phyloP scores from a whole-genome alignment of 148 eudicot species.

The Fagopyrum esculentum region DNA sequence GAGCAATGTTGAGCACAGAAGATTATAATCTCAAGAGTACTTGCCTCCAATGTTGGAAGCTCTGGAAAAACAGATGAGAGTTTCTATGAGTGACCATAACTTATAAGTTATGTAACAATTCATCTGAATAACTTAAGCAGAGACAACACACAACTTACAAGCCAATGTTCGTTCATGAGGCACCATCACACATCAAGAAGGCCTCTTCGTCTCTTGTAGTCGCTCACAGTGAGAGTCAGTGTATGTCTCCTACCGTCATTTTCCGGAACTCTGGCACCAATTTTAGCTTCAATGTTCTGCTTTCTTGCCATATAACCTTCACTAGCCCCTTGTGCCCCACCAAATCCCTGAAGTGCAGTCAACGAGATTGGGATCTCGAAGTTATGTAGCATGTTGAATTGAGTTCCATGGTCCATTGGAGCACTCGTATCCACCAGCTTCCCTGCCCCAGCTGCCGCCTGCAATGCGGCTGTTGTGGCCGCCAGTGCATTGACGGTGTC shows the following conservation, averaged over 20 bases:
- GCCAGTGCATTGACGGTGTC: conserved; percentile 18
- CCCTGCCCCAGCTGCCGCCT: conserved; percentile 92
- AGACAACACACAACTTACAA: too few relatives aligned
- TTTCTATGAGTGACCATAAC: too few relatives aligned
- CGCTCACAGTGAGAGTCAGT: conserved; percentile 75
- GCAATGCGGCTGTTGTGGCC: conserved; percentile 76
- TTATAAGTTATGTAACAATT: too few relatives aligned
- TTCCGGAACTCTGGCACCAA: conserved; percentile 72
- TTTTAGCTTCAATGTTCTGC: conserved; percentile 68
- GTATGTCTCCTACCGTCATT: conserved; percentile 93
- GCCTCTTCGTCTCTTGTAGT: conserved; percentile 90
- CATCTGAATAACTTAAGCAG: too few relatives aligned
- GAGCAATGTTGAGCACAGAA: too few relatives aligned
- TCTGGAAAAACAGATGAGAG: too few relatives aligned
- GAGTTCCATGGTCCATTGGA: conserved; percentile 89
- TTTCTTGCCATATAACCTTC: conserved; percentile 88
- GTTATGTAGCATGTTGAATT: conserved; percentile 53
- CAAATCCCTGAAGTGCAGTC: conserved; percentile 55
- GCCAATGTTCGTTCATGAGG: too few relatives aligned
- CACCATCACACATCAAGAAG: conserved; percentile 38
- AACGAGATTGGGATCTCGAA: conserved; percentile 86
- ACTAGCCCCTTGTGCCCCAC: conserved; percentile 72
- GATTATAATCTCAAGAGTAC: too few relatives aligned
- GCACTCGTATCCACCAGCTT: conserved; percentile 92
- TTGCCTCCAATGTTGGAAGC: too few relatives aligned